Evolutionary conservation across 2,329 filamentous ascomycete genomes (phyloP).

Genomic region (Penicillium paneum): DNA sequence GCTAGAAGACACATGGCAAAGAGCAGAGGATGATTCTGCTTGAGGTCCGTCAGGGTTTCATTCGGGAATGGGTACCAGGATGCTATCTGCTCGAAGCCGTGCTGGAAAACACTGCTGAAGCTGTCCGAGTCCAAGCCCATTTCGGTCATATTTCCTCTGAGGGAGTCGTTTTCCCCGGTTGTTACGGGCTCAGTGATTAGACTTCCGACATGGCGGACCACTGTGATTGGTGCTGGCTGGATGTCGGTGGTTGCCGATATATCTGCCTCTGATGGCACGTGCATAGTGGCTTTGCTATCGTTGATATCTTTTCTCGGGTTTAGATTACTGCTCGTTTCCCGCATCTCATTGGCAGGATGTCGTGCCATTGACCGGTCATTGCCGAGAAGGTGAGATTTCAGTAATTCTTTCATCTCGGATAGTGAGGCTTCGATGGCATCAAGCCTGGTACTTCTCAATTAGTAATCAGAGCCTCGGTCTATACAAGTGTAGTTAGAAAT

Average conservation of each 20-base stretch:
- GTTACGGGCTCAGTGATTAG: slow-evolving; percentile 7
- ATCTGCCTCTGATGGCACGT: not conserved
- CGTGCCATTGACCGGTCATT: not conserved
- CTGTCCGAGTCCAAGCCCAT: slow-evolving; percentile 8
- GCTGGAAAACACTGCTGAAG: slow-evolving; percentile 4
- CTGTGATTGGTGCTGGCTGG: slow-evolving; percentile 10
- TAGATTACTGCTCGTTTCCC: not conserved
- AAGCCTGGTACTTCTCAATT: not conserved
- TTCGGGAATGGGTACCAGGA: slow-evolving; percentile 10
- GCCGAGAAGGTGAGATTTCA: slow-evolving; percentile 2
- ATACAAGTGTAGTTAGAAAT: not conserved
- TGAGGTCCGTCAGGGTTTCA: slow-evolving; percentile 5
- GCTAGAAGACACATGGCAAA: slow-evolving; percentile 8
- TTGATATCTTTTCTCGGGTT: not conserved
- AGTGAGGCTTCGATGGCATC: slow-evolving; percentile 3
- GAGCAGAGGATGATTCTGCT: slow-evolving; percentile 7
- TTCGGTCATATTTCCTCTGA: slow-evolving; percentile 5
- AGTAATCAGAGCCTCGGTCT: not conserved
- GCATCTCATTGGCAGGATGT: not conserved
- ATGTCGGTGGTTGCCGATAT: slow-evolving; percentile 2
- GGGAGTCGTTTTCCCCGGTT: slow-evolving; percentile 4
- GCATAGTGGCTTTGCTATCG: not conserved
- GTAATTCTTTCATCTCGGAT: slow-evolving; percentile 6
- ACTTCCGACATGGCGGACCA: slow-evolving; percentile 9
- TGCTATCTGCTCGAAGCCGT: slow-evolving; percentile 7